phyloP scores from a whole-genome alignment of 2,329 filamentous ascomycete genomes.

The Colletotrichum lini region DNA sequence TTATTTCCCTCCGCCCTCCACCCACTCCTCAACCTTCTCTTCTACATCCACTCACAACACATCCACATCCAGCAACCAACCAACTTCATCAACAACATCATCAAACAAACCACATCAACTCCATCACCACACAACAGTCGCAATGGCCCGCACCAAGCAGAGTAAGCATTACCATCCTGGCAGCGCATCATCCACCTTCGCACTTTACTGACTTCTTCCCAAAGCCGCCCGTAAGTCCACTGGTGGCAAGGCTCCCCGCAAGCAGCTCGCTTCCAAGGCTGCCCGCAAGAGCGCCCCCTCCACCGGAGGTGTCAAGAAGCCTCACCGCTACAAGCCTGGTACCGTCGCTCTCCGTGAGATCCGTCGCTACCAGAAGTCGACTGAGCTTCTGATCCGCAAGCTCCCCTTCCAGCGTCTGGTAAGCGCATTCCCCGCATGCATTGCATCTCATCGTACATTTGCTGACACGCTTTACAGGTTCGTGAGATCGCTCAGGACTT shows the following conservation, averaged over 20 bases:
- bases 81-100: conserved; percentile 47
- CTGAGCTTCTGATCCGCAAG: conserved; percentile 93
- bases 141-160: conserved; percentile 77
- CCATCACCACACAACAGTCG: conserved; percentile 51
- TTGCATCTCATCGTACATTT: not conserved
- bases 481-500: conserved; percentile 97
- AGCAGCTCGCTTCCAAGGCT: conserved; percentile 99
- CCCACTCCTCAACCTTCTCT: conserved; percentile 45
- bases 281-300: conserved; percentile 98
- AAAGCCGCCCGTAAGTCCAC: conserved; percentile 78
- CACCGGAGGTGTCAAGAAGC: conserved; percentile 98
- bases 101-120: conserved; percentile 49
- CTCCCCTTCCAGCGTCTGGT: conserved; percentile 97
- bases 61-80: conserved; percentile 51
- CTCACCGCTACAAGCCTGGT: conserved; percentile 86
- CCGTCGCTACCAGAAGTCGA: conserved; percentile 91
- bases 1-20: conserved; percentile 50
- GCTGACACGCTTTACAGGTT: conserved; percentile 63
- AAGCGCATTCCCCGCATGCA: conserved; percentile 49
- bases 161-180: conserved; percentile 48
- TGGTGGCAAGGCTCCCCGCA: conserved; percentile 85
- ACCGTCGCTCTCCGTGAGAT: conserved; percentile 95
- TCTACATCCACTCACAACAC: conserved; percentile 58
- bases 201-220: not conserved
- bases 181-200: too few relatives aligned